Evolutionary conservation across 192 early-diverging fungal genomes (phyloP).

Genomic region (Backusella luteola): DNA sequence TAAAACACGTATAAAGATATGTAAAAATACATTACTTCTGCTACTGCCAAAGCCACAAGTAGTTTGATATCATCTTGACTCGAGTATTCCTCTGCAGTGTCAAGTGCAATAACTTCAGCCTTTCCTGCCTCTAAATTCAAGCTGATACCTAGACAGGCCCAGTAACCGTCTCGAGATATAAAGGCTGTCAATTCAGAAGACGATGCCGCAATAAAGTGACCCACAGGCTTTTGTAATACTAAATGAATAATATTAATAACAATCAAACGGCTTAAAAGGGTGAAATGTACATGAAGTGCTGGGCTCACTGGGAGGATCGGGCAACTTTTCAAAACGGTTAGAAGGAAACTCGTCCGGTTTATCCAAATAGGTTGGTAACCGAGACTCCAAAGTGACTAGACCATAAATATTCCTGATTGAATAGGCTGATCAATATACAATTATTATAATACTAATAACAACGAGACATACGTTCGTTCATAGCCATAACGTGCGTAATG

Average conservation of each 20-base stretch:
- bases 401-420: slow-evolving; percentile 37
- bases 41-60: slow-evolving; percentile 23
- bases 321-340: slow-evolving; percentile 19
- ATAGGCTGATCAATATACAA: background rate
- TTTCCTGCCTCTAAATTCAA: slow-evolving; percentile 37
- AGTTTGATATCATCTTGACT: slow-evolving; percentile 14
- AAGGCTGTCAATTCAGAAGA: slow-evolving; percentile 35
- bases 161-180: slow-evolving; percentile 33
- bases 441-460: background rate
- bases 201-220: slow-evolving; percentile 34
- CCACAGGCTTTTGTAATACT: slow-evolving; percentile 4
- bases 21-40: slow-evolving; percentile 3
- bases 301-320: slow-evolving; percentile 18
- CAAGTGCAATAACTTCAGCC: slow-evolving; percentile 35
- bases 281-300: background rate
- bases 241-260: background rate
- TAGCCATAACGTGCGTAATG: slow-evolving; percentile 36
- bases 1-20: background rate
- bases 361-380: slow-evolving; percentile 30
- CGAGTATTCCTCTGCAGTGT: slow-evolving; percentile 23
- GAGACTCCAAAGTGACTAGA: slow-evolving; percentile 18
- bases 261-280: background rate
- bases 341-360: slow-evolving; percentile 36
- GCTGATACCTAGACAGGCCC: slow-evolving; percentile 31
- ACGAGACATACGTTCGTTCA: slow-evolving; percentile 30